Evolutionary conservation across 2,329 filamentous ascomycete species (phyloP).

Genomic region (Cercospora beticola): DNA sequence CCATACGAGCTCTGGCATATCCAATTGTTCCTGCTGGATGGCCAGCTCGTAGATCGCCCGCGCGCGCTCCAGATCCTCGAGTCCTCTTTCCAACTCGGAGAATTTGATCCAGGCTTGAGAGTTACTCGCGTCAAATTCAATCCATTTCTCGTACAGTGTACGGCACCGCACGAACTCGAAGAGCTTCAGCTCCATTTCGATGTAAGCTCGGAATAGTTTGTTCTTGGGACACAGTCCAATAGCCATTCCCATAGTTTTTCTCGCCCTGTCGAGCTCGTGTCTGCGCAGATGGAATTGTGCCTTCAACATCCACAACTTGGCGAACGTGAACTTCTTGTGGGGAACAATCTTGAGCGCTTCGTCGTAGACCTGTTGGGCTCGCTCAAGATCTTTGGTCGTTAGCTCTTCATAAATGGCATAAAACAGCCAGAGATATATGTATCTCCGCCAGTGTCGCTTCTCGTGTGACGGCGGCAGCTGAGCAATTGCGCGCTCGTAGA

Average conservation of each 20-base stretch:
- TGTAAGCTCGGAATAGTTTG: slow-evolving; percentile 89
- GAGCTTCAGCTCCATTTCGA: slow-evolving; percentile 86
- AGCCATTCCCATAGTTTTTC: slow-evolving; percentile 85
- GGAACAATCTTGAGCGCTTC: slow-evolving; percentile 85
- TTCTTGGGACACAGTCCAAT: slow-evolving; percentile 96
- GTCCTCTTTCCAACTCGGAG: slow-evolving; percentile 83
- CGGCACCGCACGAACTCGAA: slow-evolving; percentile 93
- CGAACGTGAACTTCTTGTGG: slow-evolving; percentile 96
- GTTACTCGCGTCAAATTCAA: slow-evolving; percentile 88
- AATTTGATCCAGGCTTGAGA: slow-evolving; percentile 96
- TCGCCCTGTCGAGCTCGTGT: slow-evolving; percentile 72
- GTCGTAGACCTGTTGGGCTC: slow-evolving; percentile 86
- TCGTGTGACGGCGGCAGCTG: slow-evolving; percentile 93
- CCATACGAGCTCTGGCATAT: slow-evolving; percentile 98
- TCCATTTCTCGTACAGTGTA: slow-evolving; percentile 88
- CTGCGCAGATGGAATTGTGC: slow-evolving; percentile 92
- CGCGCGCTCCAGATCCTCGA: slow-evolving; percentile 85
- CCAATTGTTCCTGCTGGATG: slow-evolving; percentile 75
- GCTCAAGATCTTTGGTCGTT: slow-evolving; percentile 72
- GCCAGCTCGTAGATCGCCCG: slow-evolving; percentile 91
- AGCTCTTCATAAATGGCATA: slow-evolving; percentile 95
- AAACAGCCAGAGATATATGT: slow-evolving; percentile 97
- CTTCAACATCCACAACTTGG: slow-evolving; percentile 92
- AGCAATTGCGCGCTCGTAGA: slow-evolving; percentile 93
- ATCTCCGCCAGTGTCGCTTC: slow-evolving; percentile 94